Conservation (phyloP, 192 early-diverging fungal species). For the Phycomyces nitens region DNA sequence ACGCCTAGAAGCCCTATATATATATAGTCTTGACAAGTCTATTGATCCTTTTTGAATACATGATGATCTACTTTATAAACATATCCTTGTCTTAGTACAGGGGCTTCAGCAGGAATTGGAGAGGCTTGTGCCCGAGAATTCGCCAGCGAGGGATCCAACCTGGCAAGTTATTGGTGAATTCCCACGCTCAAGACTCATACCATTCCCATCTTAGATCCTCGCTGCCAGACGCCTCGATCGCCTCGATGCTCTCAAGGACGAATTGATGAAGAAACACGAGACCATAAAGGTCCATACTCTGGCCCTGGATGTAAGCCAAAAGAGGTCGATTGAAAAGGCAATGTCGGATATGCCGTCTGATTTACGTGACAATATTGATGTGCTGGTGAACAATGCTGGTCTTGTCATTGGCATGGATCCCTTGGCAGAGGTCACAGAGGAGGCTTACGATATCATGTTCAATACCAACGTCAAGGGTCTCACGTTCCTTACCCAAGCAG, state of each 20-base stretch:
- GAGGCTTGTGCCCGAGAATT: conserved; percentile 27
- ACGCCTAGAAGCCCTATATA: too few species aligned
- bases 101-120: not conserved
- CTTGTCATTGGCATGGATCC: conserved; percentile 72
- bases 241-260: conserved; percentile 51
- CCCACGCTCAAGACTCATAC: not conserved
- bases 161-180: conserved; percentile 37
- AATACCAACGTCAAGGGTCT: conserved; percentile 92
- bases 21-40: not conserved
- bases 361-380: conserved; percentile 61
- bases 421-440: conserved; percentile 55
- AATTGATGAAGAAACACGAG: conserved; percentile 47
- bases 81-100: not conserved
- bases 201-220: conserved; percentile 34
- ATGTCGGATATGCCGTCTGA: conserved; percentile 50
- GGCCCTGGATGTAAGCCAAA: conserved; percentile 69
- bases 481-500: conserved; percentile 71
- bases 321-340: conserved; percentile 46
- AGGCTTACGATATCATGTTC: conserved; percentile 73
- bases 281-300: conserved; percentile 54
- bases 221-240: conserved; percentile 65
- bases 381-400: conserved; percentile 85
- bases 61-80: not conserved
- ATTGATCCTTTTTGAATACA: not conserved
- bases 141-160: conserved; percentile 57